Base-by-base conservation (phyloP, 2,329 filamentous ascomycete species). In the Trichoderma gracile region DNA sequence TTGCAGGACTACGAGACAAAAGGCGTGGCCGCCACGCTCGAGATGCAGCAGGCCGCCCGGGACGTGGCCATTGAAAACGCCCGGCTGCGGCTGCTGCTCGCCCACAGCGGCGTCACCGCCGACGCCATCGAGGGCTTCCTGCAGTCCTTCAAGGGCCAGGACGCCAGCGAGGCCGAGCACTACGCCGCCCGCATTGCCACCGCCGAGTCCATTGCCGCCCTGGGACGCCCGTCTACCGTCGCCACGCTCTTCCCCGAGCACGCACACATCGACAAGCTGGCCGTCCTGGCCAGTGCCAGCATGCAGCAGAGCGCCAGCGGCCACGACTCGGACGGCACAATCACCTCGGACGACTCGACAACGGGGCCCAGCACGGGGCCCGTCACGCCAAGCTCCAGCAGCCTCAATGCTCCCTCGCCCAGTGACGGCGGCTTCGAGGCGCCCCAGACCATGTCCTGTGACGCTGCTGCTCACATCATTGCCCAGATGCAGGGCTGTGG, bases 21-120 rank as follows among this genome's bases (percentile, higher is more conserved):
- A 5, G 82, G 80, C 23, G 77, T 81, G 17, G 76, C 79, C 62
- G 84, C 83, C 5, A 81, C 81, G 3, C 69, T 80, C 12, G 80
- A 83, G 70, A 82, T 86, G 79, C 84, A 86, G 71, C 77, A 76
- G 30, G 81, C 81, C 1, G 83, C 84, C 5, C 78, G 81, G 23
- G 76, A 73, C 62, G 82, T 86, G 19, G 79, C 78, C 17, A 69
- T 77, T 33, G 81, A 83, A 68, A 86, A 86, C 67, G 73, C 73
- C 55, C 71, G 77, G 33, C 72, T 86, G 27, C 75, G 80, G 15
- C 73, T 74, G 45, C 73, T 84, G 64, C 74, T 84, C 21, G 71
- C 72, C 7, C 73, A 75, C 40, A 73, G 74, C 54, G 80, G 80
- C 15, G 76, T 82, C 30, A 65, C 68, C 47, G 69, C 69, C n/a